Percentiles rank a stretch among this genome's conserved stretches.
phyloP scores from a whole-genome alignment of 148 eudicot genomes.

The Spergularia marina region DNA sequence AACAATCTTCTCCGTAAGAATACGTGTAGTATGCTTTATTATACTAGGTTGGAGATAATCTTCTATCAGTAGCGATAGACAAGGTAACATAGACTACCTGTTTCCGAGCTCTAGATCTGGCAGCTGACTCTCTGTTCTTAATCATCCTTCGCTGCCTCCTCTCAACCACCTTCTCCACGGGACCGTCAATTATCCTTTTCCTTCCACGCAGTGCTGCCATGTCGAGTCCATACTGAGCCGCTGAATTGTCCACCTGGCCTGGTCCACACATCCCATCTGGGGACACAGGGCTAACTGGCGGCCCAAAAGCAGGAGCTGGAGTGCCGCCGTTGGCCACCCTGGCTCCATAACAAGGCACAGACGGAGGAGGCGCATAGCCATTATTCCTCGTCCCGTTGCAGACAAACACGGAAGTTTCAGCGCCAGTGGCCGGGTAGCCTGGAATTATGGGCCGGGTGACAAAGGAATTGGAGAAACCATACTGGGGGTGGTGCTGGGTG shows the following conservation, averaged over 20 bases:
- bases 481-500: slow-evolving; percentile 34
- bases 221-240: slow-evolving; percentile 52
- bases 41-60: too few relatives aligned
- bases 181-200: slow-evolving; percentile 68
- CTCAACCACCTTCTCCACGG: slow-evolving; percentile 82
- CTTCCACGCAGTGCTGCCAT: slow-evolving; percentile 59
- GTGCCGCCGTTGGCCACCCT: slow-evolving; percentile 37
- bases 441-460: slow-evolving; percentile 30
- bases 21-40: too few relatives aligned
- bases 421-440: slow-evolving; percentile 29
- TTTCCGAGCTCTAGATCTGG: slow-evolving; percentile 90
- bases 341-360: slow-evolving; percentile 44
- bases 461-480: slow-evolving; percentile 28
- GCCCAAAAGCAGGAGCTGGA: slow-evolving; percentile 38
- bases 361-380: slow-evolving; percentile 36
- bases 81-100: slow-evolving; percentile 42
- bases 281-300: slow-evolving; percentile 66
- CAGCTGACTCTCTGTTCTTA: slow-evolving; percentile 89
- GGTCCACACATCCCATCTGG: slow-evolving; percentile 59
- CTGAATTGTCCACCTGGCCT: slow-evolving; percentile 43
- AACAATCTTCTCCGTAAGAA: too few relatives aligned
- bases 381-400: slow-evolving; percentile 38
- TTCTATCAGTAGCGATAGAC: neutral
- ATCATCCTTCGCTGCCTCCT: slow-evolving; percentile 91
- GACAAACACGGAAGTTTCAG: slow-evolving; percentile 36